Percentiles rank a stretch among this genome's conserved stretches.
Conservation (phyloP, 2,329 filamentous ascomycete species). For the Emergomyces africanus region DNA sequence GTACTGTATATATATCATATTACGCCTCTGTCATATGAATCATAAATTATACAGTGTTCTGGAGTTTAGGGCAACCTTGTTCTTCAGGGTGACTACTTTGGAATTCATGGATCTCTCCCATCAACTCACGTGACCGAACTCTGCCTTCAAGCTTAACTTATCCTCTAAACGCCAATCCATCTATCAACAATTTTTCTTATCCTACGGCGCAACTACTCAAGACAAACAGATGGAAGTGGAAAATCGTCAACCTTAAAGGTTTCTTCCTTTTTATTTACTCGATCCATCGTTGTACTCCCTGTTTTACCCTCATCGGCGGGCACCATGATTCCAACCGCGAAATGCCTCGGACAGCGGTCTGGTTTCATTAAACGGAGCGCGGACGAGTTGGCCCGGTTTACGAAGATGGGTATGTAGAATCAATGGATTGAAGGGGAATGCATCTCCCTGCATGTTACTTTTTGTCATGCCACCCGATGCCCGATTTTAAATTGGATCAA, state of each 20-base stretch:
- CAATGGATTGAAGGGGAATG: background rate
- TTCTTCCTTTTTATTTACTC: background rate
- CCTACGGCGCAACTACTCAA: background rate
- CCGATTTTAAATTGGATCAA: background rate
- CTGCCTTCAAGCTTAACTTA: background rate
- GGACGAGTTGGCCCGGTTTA: conserved; percentile 45
- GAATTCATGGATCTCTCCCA: background rate
- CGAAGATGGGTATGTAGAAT: conserved; percentile 36
- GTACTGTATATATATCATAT: too few relatives aligned
- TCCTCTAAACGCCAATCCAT: background rate
- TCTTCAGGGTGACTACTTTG: background rate
- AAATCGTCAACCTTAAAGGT: too few relatives aligned
- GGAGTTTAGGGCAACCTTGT: background rate
- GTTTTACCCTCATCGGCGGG: background rate
- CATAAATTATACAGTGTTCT: background rate
- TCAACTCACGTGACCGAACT: background rate
- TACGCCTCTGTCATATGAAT: background rate
- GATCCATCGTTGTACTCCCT: background rate
- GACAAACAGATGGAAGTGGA: background rate
- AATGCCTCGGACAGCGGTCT: conserved; percentile 26
- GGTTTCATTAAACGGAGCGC: conserved; percentile 47
- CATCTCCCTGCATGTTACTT: background rate
- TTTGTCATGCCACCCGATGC: background rate
- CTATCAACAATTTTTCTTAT: background rate
- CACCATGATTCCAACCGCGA: conserved; percentile 27